phyloP scores from a whole-genome alignment of 768 basidiomycete genomes.

The Scleroderma bovista region DNA sequence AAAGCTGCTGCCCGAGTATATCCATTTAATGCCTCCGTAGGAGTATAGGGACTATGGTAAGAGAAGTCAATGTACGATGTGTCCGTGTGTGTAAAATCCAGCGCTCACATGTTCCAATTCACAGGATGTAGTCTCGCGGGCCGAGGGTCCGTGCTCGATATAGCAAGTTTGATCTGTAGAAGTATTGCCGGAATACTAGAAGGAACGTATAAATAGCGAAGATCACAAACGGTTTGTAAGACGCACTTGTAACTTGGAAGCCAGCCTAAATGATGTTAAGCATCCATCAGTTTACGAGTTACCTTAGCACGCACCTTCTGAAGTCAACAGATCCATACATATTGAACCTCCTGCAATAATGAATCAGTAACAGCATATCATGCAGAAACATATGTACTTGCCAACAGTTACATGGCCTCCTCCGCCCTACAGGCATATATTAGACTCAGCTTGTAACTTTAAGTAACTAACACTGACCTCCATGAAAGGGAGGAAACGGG shows the following conservation, averaged over 20 bases:
- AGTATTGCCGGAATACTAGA: constrained; percentile 39
- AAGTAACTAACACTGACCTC: constrained; percentile 23
- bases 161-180: constrained; percentile 63
- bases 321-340: constrained; percentile 68
- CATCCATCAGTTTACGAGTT: neutral
- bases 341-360: constrained; percentile 53
- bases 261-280: constrained; percentile 42
- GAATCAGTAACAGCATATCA: neutral
- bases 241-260: constrained; percentile 59
- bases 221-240: constrained; percentile 5
- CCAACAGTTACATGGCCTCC: constrained; percentile 67
- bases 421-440: constrained; percentile 40
- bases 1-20: constrained; percentile 59
- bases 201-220: neutral
- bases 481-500: constrained; percentile 65
- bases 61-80: neutral
- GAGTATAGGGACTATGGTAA: constrained; percentile 35
- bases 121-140: constrained; percentile 49
- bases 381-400: constrained; percentile 12
- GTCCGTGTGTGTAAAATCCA: neutral
- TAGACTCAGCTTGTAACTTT: neutral
- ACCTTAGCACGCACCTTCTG: constrained; percentile 41
- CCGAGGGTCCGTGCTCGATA: constrained; percentile 59
- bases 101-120: constrained; percentile 45
- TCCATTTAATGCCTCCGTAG: constrained; percentile 55